phyloP scores from a whole-genome alignment of 257 asterid species.

The Lycium barbarum region DNA sequence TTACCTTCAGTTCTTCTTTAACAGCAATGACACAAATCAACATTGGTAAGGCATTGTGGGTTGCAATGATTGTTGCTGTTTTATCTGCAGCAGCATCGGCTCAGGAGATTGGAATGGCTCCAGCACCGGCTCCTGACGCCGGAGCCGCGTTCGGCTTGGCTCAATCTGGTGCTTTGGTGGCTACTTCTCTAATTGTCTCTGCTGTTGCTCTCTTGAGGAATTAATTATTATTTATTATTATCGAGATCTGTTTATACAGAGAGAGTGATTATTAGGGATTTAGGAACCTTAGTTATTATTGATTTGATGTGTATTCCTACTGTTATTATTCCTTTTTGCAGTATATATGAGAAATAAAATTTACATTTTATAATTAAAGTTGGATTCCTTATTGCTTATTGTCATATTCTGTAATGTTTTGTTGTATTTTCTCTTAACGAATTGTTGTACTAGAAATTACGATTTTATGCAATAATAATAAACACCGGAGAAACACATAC shows the following conservation, averaged over 20 bases:
- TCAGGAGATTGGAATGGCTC: constrained; percentile 25
- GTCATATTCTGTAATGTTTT: background rate
- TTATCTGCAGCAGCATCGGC: constrained; percentile 31
- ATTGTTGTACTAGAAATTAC: too few species aligned
- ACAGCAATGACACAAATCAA: constrained; percentile 38
- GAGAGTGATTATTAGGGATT: background rate
- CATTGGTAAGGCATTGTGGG: constrained; percentile 30
- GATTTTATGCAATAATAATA: too few species aligned
- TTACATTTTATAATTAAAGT: background rate
- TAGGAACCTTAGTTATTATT: background rate
- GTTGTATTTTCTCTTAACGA: background rate
- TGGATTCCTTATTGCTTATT: background rate
- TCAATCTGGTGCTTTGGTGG: constrained; percentile 33
- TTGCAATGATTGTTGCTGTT: constrained; percentile 23
- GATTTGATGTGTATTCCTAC: background rate
- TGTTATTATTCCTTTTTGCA: background rate
- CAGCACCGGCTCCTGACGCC: constrained; percentile 40
- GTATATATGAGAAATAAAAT: background rate
- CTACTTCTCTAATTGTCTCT: constrained; percentile 30
- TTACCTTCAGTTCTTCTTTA: background rate
- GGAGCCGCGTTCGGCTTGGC: constrained; percentile 40
- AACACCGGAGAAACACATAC: background rate
- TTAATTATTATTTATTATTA: background rate
- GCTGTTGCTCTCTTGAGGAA: constrained; percentile 38
- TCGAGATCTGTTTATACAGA: background rate